phyloP scores from a whole-genome alignment of 169 alveolate species.

The Theileria parva region DNA sequence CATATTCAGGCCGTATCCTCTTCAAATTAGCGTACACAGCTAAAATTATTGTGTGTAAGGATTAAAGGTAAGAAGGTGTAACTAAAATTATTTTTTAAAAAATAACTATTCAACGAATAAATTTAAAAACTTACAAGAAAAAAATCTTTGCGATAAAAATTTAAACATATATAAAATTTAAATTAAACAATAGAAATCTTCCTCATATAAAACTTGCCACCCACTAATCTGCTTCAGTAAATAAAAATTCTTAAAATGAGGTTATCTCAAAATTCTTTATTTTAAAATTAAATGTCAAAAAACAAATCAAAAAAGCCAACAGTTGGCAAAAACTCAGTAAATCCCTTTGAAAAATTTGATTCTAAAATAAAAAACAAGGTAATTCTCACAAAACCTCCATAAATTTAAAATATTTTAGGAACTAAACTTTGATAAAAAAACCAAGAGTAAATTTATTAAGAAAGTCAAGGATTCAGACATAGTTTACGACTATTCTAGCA shows the following conservation, averaged over 20 bases:
- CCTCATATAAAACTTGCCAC: neutral
- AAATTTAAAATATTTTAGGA: constrained; percentile 2
- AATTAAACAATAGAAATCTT: neutral
- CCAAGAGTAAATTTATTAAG: constrained; percentile 35
- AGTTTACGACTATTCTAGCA: constrained; percentile 12
- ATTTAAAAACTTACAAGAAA: constrained; percentile 26
- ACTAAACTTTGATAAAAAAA: neutral
- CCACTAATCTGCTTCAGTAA: neutral
- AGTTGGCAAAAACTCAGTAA: constrained; percentile 18
- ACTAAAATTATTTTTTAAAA: neutral
- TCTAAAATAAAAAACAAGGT: constrained; percentile 17
- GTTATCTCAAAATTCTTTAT: neutral
- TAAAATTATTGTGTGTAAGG: neutral
- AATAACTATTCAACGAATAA: neutral
- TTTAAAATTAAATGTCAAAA: constrained; percentile 16
- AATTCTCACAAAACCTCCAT: neutral
- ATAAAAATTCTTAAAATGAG: neutral
- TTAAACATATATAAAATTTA: constrained; percentile 5
- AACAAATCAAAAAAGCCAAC: constrained; percentile 24
- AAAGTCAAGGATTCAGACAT: constrained; percentile 20
- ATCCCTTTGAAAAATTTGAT: constrained; percentile 31
- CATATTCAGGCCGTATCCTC: constrained; percentile 73
- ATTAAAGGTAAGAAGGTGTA: neutral
- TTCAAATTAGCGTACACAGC: constrained; percentile 69
- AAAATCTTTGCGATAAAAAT: constrained; percentile 27